Evolutionary conservation across 495 filamentous ascomycete genomes (phyloP).

Genomic region (Penicillium arizonense): DNA sequence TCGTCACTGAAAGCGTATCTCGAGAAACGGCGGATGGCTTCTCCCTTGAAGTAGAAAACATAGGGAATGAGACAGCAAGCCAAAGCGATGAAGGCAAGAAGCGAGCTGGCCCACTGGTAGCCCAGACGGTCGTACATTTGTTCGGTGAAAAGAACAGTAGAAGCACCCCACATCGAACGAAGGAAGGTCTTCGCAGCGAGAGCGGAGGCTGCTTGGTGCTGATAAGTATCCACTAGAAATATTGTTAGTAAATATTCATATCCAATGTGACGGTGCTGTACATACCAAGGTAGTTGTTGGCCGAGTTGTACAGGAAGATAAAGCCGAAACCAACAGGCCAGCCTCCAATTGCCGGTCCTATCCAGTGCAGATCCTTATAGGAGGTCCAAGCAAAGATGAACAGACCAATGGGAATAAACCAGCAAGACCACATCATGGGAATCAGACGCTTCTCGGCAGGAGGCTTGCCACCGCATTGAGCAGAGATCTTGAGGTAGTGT

Average conservation of each 20-base stretch:
- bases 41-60: conserved; percentile 74
- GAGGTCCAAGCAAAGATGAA: conserved; percentile 88
- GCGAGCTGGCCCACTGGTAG: conserved; percentile 70
- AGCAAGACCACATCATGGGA: conserved; percentile 84
- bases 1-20: conserved; percentile 65
- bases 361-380: conserved; percentile 63
- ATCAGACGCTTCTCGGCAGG: conserved; percentile 75
- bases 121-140: conserved; percentile 76
- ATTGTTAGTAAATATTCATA: conserved; percentile 10
- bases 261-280: neutral
- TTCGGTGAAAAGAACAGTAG: conserved; percentile 70
- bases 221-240: conserved; percentile 70
- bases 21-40: conserved; percentile 58
- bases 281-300: conserved; percentile 72
- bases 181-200: conserved; percentile 83
- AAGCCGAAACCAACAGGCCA: conserved; percentile 81
- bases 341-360: conserved; percentile 69
- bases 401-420: conserved; percentile 71
- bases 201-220: conserved; percentile 80
- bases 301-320: conserved; percentile 82
- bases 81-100: conserved; percentile 69
- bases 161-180: conserved; percentile 76
- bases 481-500: conserved; percentile 64
- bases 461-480: conserved; percentile 62
- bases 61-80: conserved; percentile 76